Evolutionary conservation across 192 early-diverging fungal genomes (phyloP).

Genomic region (Entomortierella parvispora): DNA sequence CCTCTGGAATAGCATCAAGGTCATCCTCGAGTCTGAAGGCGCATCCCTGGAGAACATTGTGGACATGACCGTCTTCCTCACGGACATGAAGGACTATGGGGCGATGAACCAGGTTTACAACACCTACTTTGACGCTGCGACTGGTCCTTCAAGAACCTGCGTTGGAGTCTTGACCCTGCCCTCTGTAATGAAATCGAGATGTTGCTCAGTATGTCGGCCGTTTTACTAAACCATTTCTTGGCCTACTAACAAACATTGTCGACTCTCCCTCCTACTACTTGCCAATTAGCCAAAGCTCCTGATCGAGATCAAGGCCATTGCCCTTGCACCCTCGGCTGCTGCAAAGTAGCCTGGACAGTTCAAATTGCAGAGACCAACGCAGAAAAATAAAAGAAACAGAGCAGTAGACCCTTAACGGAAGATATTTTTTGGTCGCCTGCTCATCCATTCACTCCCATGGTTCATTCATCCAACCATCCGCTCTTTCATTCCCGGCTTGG

Average conservation of each 20-base stretch:
- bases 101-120: constrained; percentile 77
- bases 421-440: too few relatives aligned
- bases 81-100: constrained; percentile 73
- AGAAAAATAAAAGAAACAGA: too few relatives aligned
- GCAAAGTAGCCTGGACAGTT: too few relatives aligned
- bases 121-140: constrained; percentile 65
- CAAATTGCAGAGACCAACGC: too few relatives aligned
- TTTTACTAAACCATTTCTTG: too few relatives aligned
- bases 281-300: constrained; percentile 63
- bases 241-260: too few relatives aligned
- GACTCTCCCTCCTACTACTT: not conserved
- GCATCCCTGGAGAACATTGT: constrained; percentile 66
- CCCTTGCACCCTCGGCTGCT: constrained; percentile 47
- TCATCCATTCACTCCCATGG: too few relatives aligned
- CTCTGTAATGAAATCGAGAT: constrained; percentile 50
- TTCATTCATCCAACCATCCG: too few relatives aligned
- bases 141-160: constrained; percentile 70
- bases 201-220: too few relatives aligned
- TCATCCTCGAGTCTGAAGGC: constrained; percentile 62
- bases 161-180: constrained; percentile 73
- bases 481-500: not conserved
- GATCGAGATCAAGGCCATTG: constrained; percentile 74
- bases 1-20: constrained; percentile 67
- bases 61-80: constrained; percentile 79
- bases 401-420: too few relatives aligned